Base-by-base conservation (phyloP, 768 basidiomycete genomes). In the Phlebiopsis gigantea region DNA sequence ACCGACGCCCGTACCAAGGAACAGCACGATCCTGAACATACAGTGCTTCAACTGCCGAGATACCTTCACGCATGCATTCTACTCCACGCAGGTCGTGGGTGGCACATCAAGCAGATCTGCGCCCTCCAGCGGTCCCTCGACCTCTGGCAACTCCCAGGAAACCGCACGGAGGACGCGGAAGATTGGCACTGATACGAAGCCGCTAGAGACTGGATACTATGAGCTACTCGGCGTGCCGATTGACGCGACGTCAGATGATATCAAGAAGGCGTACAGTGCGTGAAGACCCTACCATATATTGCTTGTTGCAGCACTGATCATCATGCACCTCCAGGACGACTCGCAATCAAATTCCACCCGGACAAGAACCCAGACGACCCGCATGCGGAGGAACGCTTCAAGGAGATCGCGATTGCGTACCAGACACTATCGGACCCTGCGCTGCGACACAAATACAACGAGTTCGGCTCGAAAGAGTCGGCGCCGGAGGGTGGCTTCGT, bases 281-380 rank as follows among this genome's bases (percentile, higher is more conserved):
- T 75, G 56, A 12, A 39, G 19, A 6, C 55, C 3, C 31, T 43
- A n/a, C n/a, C n/a, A n/a, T n/a, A n/a, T n/a, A 34, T 21, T 46
- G 19, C 26, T 12, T 10, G 31, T 15, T 22, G 46, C 46, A 14
- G 22, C 4, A 30, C 31, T 22, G 19, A 26, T 14, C 2, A 15
- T 10, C 19, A 8, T 8, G 25, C 47, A 14, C 41, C 21, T 19
- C 29, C 57, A 90, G 87, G 89, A 44, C 82, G 87, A 5, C 77
- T 92, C 50, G 93, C 93, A 1, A 93, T 96, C 72, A 93, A 93
- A 70, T 84, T 87, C 64, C 92, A 93, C 68, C 92, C 92, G 0
- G 92, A 94, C 79, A 94, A 94, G 77, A 93, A 95, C 67, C 90
- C 83, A 0, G 84, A 88, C 65, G 92, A 94, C 69, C 92, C 90